Evolutionary conservation across 257 asterid species (phyloP).

Genomic region (Coffea canephora): DNA sequence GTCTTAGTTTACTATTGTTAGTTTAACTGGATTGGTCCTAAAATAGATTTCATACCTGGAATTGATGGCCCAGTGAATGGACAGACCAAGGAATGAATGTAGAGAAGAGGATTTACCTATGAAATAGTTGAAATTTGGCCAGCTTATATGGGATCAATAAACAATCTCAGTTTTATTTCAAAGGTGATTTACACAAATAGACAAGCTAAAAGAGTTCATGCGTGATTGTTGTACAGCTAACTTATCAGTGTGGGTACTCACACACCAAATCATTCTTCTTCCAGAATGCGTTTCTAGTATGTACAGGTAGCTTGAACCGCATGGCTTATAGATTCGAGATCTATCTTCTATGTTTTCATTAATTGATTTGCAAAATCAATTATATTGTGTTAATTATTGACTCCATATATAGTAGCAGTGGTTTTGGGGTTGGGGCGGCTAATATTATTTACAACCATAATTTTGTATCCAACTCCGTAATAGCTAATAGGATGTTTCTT

Average conservation of each 20-base stretch:
- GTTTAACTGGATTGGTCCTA: no score
- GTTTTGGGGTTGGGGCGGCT: no score
- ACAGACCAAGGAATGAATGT: no score
- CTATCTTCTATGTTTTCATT: neutral
- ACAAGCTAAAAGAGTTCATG: no score
- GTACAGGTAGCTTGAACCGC: neutral
- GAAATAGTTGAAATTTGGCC: no score
- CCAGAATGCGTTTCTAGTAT: neutral
- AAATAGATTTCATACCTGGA: no score
- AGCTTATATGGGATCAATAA: no score
- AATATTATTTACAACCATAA: constrained; percentile 10
- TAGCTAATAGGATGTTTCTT: neutral
- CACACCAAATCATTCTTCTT: constrained; percentile 33
- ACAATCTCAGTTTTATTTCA: no score
- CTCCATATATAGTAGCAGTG: neutral
- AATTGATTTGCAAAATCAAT: constrained; percentile 15
- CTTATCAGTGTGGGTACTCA: constrained; percentile 30
- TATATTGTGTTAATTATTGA: constrained; percentile 5
- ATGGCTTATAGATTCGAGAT: constrained; percentile 17
- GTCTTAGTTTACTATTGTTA: no score
- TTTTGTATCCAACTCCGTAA: neutral
- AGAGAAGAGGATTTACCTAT: no score
- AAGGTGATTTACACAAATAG: no score
- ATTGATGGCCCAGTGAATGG: no score
- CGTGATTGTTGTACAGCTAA: constrained; percentile 9